Base-by-base conservation (phyloP, 345 rosid species). In the Passiflora organensis region DNA sequence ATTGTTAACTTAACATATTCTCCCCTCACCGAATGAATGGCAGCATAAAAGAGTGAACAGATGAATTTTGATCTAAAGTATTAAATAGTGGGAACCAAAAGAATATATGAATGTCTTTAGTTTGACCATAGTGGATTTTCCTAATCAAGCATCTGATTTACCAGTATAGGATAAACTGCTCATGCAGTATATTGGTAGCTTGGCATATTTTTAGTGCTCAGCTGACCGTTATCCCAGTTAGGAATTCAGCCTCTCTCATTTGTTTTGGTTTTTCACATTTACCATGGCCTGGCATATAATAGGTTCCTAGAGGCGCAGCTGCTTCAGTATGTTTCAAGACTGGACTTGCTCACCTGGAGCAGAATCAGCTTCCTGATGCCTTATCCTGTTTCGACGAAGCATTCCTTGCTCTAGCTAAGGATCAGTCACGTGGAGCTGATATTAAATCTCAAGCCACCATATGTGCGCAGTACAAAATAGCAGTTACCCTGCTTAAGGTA, bases 271-370 rank as follows among this genome's bases (percentile, higher is more conserved):
- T n/a, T 18, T 37, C 11, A 14, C 3, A 11, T 23, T 34, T 48
- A 41, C 34, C 52, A 2, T 22, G 32, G 48, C n/a, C 63, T 52
- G 18, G 55, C 19, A 48, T 12, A 13, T 63, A 20, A 45, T 72
- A 93, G 99, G 95, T 89, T 78, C 97, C 95, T 37, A 84, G 95
- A 53, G 97, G 99, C 53, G 97, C 97, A 38, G 80, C 86, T 65
- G 89, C 99, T 72, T 51, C 99, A 5, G 54, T 81, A 51, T 93
- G 99, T 76, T 93, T 93, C 80, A 93, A 86, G 82, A 79, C 66
- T 57, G 99, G 99, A 55, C 89, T 93, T 64, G 87, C 87, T 55
- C 99, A 89, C 76, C 97, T 93, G 59, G 97, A 93, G 71, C 99
- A 77, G 74, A 93, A 93, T 70, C 99, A 93, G 70, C 99, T 93